Percentiles rank a stretch among this genome's conserved stretches.
Evolutionary conservation across 1,284 basidiomycete species (phyloP).

Genomic region (Ustilago crameri): DNA sequence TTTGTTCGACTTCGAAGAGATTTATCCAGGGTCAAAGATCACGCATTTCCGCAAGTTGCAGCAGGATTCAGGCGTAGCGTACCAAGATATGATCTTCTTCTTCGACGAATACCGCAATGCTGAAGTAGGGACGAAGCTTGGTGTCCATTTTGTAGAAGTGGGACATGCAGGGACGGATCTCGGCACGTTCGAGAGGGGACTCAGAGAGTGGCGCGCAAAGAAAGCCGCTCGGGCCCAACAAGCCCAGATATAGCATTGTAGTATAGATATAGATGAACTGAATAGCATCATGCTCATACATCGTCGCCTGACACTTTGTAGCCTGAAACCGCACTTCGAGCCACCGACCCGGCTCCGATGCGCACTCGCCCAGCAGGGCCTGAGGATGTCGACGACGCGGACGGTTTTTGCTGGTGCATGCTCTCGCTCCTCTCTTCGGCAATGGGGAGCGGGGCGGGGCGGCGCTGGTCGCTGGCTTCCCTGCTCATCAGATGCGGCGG

Average conservation of each 20-base stretch:
- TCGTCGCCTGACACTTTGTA: constrained; percentile 19
- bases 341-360: constrained; percentile 3
- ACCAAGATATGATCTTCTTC: constrained; percentile 66
- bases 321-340: constrained; percentile 13
- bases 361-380: not conserved
- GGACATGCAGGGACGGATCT: constrained; percentile 58
- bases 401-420: constrained; percentile 19
- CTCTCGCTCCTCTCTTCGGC: constrained; percentile 9
- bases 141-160: constrained; percentile 65
- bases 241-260: constrained; percentile 1
- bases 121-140: constrained; percentile 62
- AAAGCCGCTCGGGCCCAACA: constrained; percentile 11
- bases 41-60: constrained; percentile 59
- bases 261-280: not conserved
- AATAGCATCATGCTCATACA: not conserved
- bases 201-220: constrained; percentile 58
- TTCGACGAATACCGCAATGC: constrained; percentile 64
- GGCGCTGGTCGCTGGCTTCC: constrained; percentile 3
- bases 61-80: constrained; percentile 51
- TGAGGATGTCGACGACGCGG: constrained; percentile 25
- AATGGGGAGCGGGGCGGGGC: not conserved
- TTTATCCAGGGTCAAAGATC: constrained; percentile 65
- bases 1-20: constrained; percentile 62
- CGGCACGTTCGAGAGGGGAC: constrained; percentile 52
- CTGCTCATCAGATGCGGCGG: constrained; percentile 10